These are phyloP conservation scores for Nakaseomyces uthaithaninus DNA, from an alignment of 1,139 yeast genomes.

Conservation along the genomic window DNA sequence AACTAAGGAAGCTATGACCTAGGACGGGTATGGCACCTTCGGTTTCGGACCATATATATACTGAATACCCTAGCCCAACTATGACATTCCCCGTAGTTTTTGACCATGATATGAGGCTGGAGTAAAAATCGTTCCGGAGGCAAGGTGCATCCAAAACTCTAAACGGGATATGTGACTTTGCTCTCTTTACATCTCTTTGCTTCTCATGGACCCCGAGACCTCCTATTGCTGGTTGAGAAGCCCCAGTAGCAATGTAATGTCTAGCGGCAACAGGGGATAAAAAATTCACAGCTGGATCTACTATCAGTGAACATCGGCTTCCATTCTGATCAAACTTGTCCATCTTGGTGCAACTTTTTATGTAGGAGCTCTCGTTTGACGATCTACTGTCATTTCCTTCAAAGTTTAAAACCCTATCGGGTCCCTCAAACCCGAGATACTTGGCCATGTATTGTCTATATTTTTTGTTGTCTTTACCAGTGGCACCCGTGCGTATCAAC, in stretches of 20 bases:
- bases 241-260: conserved; percentile 14
- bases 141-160: conserved; percentile 67
- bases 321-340: too few relatives aligned
- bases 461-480: conserved; percentile 12
- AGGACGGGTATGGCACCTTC: conserved; percentile 40
- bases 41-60: conserved; percentile 58
- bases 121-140: conserved; percentile 70
- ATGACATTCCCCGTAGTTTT: conserved; percentile 44
- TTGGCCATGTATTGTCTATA: conserved; percentile 39
- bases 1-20: conserved; percentile 24
- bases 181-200: conserved; percentile 18
- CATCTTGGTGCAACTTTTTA: too few relatives aligned
- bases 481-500: background rate
- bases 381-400: background rate
- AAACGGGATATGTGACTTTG: conserved; percentile 36
- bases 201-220: background rate
- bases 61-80: conserved; percentile 58
- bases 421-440: conserved; percentile 39
- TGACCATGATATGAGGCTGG: conserved; percentile 75
- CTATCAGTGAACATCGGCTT: conserved; percentile 5
- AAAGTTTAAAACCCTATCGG: conserved; percentile 20
- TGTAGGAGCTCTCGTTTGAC: background rate
- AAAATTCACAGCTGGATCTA: conserved; percentile 18
- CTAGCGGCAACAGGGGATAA: conserved; percentile 21
- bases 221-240: background rate